phyloP scores from a whole-genome alignment of 2,329 filamentous ascomycete species.

The Boeremia lycopersici region DNA sequence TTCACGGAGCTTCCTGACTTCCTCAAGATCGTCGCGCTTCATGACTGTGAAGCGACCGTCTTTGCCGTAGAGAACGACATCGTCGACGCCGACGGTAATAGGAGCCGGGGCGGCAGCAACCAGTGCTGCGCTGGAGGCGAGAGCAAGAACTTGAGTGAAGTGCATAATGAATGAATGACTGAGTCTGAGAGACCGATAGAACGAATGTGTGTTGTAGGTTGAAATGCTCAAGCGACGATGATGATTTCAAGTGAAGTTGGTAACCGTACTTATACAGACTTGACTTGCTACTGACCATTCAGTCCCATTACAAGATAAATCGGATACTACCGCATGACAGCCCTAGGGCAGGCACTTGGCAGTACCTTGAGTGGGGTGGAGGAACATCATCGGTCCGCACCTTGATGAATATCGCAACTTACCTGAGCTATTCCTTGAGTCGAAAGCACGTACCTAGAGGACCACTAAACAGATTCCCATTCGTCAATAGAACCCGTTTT shows the following conservation, averaged over 20 bases:
- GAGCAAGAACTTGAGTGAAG: slow-evolving; percentile 20
- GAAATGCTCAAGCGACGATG: background rate
- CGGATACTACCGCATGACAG: background rate
- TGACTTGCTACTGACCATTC: background rate
- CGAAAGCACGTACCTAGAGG: background rate
- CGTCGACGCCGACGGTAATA: slow-evolving; percentile 26
- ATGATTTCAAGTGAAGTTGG: background rate
- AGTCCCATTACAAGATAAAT: background rate
- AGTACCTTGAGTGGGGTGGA: slow-evolving; percentile 14
- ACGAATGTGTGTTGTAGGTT: slow-evolving; percentile 1
- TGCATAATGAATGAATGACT: slow-evolving; percentile 26
- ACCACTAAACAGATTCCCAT: background rate
- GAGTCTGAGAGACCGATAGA: background rate
- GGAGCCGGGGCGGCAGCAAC: slow-evolving; percentile 22
- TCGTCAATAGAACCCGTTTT: background rate
- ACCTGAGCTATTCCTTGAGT: background rate
- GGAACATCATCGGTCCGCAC: slow-evolving; percentile 9
- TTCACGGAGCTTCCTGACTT: slow-evolving; percentile 23
- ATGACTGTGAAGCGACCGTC: slow-evolving; percentile 30
- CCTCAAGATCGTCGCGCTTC: slow-evolving; percentile 30
- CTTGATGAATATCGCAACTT: background rate
- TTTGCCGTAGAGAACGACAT: slow-evolving; percentile 35
- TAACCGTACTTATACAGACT: slow-evolving; percentile 12
- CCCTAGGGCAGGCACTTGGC: slow-evolving; percentile 4
- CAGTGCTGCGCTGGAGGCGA: slow-evolving; percentile 22